Conservation (phyloP, 2,329 filamentous ascomycete species). For the Paecilomyces sp. region DNA sequence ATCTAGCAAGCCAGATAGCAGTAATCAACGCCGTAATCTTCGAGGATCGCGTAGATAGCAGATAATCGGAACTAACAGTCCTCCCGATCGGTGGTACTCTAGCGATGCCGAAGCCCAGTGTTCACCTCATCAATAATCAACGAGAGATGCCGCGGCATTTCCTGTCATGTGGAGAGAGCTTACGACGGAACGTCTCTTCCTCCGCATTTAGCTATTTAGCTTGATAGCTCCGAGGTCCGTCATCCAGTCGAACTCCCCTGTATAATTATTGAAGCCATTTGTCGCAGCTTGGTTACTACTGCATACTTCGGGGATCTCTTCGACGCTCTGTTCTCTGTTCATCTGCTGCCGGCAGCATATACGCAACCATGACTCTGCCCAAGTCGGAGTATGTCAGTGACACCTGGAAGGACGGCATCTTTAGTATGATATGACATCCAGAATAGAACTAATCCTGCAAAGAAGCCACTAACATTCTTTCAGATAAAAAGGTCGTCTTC, state of each 20-base stretch:
- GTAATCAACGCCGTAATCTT: no score
- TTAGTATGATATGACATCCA: constrained; percentile 51
- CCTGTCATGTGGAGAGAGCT: background rate
- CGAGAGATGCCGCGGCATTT: background rate
- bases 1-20: no score
- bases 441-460: background rate
- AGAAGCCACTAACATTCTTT: constrained; percentile 2
- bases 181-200: background rate
- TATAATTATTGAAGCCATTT: background rate
- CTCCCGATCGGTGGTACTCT: background rate
- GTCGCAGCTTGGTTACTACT: background rate
- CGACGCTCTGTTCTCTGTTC: background rate
- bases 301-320: background rate
- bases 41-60: no score
- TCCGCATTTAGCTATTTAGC: background rate
- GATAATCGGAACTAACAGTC: background rate
- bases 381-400: constrained; percentile 49
- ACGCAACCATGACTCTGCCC: background rate
- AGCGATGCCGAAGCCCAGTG: background rate
- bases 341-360: background rate
- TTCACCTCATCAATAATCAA: background rate
- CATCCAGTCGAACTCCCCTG: background rate
- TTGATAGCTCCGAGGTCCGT: background rate
- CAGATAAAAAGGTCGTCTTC: constrained; percentile 83
- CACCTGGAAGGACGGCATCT: constrained; percentile 82